Percentiles rank a stretch among this genome's conserved stretches.
phyloP scores from a whole-genome alignment of 805 yeast genomes.

The Candida xyloterini region DNA sequence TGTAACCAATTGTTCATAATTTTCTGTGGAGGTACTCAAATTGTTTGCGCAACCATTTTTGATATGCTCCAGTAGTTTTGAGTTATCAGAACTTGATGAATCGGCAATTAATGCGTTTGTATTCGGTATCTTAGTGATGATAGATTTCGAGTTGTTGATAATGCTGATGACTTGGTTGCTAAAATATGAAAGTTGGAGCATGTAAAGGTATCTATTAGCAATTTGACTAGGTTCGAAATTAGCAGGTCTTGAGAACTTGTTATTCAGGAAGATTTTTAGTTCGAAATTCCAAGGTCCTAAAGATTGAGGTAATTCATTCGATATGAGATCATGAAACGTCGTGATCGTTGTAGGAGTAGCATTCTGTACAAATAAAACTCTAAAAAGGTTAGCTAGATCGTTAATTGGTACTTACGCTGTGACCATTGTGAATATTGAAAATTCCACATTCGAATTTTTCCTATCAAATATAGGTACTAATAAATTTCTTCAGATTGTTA shows the following conservation, averaged over 20 bases:
- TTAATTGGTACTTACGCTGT: slow-evolving; percentile 30
- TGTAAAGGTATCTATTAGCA: slow-evolving; percentile 45
- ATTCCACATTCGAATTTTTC: too few relatives aligned
- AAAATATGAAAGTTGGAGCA: slow-evolving; percentile 49
- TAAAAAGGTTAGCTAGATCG: slow-evolving; percentile 9
- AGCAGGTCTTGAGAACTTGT: slow-evolving; percentile 47
- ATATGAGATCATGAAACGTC: slow-evolving; percentile 65
- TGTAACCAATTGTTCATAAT: slow-evolving; percentile 52
- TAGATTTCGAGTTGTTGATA: slow-evolving; percentile 41
- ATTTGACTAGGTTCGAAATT: slow-evolving; percentile 35
- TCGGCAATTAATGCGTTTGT: slow-evolving; percentile 13
- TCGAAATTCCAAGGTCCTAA: slow-evolving; percentile 69
- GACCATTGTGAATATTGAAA: slow-evolving; percentile 22
- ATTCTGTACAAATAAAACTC: slow-evolving; percentile 41
- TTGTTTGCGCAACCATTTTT: slow-evolving; percentile 51
- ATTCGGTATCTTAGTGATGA: slow-evolving; percentile 31
- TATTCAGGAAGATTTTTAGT: slow-evolving; percentile 64
- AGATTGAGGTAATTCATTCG: slow-evolving; percentile 61
- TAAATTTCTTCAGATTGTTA: not conserved
- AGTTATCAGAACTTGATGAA: slow-evolving; percentile 20
- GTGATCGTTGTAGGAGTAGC: slow-evolving; percentile 61
- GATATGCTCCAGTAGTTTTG: slow-evolving; percentile 26
- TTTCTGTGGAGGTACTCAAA: slow-evolving; percentile 37
- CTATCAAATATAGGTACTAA: not conserved
- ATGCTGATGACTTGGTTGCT: slow-evolving; percentile 46